Base-by-base conservation (phyloP, 2,329 filamentous ascomycete genomes). In the Laburnicola sp. region DNA sequence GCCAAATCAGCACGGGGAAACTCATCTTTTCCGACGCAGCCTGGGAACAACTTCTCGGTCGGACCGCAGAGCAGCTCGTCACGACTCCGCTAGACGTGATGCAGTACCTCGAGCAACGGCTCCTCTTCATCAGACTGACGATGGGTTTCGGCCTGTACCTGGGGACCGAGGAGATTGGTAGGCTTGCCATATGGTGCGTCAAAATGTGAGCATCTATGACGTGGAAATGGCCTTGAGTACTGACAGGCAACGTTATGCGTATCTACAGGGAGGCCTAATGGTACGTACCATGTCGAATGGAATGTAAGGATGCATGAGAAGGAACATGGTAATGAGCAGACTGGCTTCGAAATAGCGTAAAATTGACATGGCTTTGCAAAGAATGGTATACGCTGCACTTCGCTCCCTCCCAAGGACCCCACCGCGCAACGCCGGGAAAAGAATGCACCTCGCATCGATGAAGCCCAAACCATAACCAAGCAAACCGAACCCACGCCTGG, bases 141-240 rank as follows among this genome's bases (percentile, higher is more conserved):
- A 56, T 86, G 58, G 74, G 79, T 4, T 83, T 86, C 62, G 83
- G 80, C 1, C 81, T 82, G 78, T 75, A 73, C 16, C 65, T 73
- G 21, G 63, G 68, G 6, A 60, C 60, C 48, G 70, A 52, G 57
- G 64, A 57, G 41, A 58, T 63, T 30, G 69, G 62, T 2, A 54
- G 68, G 45, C 32, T 72, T 41, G 68, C 57, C 6, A 52, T 73
- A n/a, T 72, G 68, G 69, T 64, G 62, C 47, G 58, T 72, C 11
- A 54, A 54, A 41, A 63, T 51, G 25, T 69, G 47, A 56, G 6
- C 16, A 21, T 9, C n/a, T n/a, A n/a, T n/a, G n/a, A n/a, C n/a
- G n/a, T n/a, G n/a, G n/a, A n/a, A n/a, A n/a, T n/a, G 28, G 28
- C 28, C 28, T 8, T 7, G n/a, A 21, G n/a, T 21, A 21, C n/a